A percentile compares a stretch with the other conserved stretches of the same genome.
phyloP scores from a whole-genome alignment of 768 basidiomycete species.

The Hysterangium stoloniferum region DNA sequence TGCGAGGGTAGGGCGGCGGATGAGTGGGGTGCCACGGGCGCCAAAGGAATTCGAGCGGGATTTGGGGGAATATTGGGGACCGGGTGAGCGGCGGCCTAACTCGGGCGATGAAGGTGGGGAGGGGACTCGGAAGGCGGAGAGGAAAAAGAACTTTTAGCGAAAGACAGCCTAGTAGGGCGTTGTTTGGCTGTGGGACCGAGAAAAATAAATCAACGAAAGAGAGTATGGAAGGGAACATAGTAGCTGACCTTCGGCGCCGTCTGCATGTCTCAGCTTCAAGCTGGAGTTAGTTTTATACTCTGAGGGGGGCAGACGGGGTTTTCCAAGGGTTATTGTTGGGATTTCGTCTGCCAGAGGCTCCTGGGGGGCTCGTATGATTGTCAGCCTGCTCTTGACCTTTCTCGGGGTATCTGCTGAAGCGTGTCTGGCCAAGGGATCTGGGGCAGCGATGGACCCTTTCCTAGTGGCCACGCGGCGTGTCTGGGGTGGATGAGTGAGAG shows the following conservation, averaged over 20 bases:
- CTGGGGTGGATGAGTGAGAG: background rate
- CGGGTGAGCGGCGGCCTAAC: slow-evolving; percentile 17
- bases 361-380: background rate
- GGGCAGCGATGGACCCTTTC: slow-evolving; percentile 61
- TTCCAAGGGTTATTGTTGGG: too few species aligned
- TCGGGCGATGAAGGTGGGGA: slow-evolving; percentile 8
- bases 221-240: too few species aligned
- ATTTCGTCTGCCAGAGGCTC: too few species aligned
- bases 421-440: slow-evolving; percentile 59
- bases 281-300: too few species aligned
- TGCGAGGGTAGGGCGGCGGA: slow-evolving; percentile 44
- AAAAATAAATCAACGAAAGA: too few species aligned
- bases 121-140: background rate
- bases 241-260: too few species aligned
- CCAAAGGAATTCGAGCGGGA: slow-evolving; percentile 19
- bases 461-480: slow-evolving; percentile 40
- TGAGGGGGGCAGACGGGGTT: too few species aligned
- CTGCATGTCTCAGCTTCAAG: too few species aligned
- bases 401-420: slow-evolving; percentile 44
- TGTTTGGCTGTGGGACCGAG: too few species aligned
- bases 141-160: too few species aligned
- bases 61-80: slow-evolving; percentile 12
- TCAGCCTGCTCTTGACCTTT: slow-evolving; percentile 32
- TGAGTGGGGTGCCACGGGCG: slow-evolving; percentile 27
- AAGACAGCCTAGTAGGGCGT: too few species aligned